Base-by-base conservation (phyloP, 352 stramenopile species). In the Globisporangium canariense region DNA sequence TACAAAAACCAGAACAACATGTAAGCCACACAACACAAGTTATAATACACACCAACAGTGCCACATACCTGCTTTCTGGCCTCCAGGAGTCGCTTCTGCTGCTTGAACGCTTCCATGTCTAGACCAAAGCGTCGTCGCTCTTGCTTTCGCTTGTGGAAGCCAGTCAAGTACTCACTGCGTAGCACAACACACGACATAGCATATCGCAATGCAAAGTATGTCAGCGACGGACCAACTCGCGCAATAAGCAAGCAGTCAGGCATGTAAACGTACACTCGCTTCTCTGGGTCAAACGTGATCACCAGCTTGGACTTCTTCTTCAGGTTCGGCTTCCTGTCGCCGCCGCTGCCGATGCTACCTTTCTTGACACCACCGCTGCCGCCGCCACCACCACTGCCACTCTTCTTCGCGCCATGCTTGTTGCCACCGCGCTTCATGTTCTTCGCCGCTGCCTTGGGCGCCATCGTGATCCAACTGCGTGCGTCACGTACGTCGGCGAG, bases 51-150 rank as follows among this genome's bases (percentile, higher is more conserved):
- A 28, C 25, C 2, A 28, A 28, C 25, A 28, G 25, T 28, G 2
- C 25, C 25, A 28, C 25, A 28, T 28, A 28, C 25, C 69, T 94
- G 81, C 73, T 94, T 96, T 68, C 86, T 85, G 60, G 78, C 80
- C 64, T 94, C 85, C 25, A 96, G 58, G 36, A 88, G 77, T 7
- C 71, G 72, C 62, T 96, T 96, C 70, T 96, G 90, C 57, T 91
- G 83, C 78, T 96, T 96, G 73, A 78, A 96, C 53, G 87, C 87
- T 74, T 96, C 83, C 87, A 96, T 96, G 60, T 96, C 85, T 61
- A 94, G 68, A 1, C 87, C 87, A 57, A 93, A 96, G 64, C 87
- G 85, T 56, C 87, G 82, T 28, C 87, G 81, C 65, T 96, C 87
- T 63, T 93, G 83, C 67, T 96, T 96, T 56, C 87, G 83, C 71